These are phyloP conservation scores for Parietaria judaica DNA, from an alignment of 306 rosid genomes.

Conservation along the genomic window DNA sequence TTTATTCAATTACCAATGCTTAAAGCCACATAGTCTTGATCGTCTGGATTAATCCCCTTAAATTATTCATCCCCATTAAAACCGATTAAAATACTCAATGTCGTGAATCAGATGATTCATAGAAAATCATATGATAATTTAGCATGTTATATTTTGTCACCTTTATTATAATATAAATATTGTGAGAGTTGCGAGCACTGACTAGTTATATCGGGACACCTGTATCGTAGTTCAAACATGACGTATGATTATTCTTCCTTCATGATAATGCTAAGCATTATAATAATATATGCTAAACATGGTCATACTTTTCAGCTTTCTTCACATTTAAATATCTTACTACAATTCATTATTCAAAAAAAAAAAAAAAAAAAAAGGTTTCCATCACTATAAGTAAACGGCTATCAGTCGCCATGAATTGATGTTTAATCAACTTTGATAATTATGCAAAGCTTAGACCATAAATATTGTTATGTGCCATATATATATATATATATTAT, in stretches of 20 bases:
- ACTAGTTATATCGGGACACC: slow-evolving; percentile 27
- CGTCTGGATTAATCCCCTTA: not conserved
- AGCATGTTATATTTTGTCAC: slow-evolving; percentile 3
- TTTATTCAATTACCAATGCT: slow-evolving; percentile 19
- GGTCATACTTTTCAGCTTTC: slow-evolving; percentile 8
- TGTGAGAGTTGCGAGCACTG: slow-evolving; percentile 16
- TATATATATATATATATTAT: no score
- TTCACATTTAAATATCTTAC: slow-evolving; percentile 1
- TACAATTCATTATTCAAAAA: slow-evolving; percentile 2
- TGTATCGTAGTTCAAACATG: slow-evolving; percentile 19
- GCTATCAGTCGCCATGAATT: slow-evolving; percentile 3
- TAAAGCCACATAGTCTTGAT: slow-evolving; percentile 20
- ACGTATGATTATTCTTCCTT: slow-evolving; percentile 15
- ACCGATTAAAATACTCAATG: slow-evolving; percentile 20
- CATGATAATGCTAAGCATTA: slow-evolving; percentile 7
- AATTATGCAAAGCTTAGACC: not conserved
- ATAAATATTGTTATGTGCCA: not conserved
- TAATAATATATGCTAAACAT: not conserved
- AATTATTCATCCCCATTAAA: slow-evolving; percentile 8
- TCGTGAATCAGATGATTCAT: slow-evolving; percentile 41
- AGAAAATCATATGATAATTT: slow-evolving; percentile 11
- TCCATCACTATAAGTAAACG: slow-evolving; percentile 11
- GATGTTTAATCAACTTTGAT: not conserved
- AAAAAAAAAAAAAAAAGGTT: not conserved
- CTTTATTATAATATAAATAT: not conserved